A percentile compares a stretch with the other conserved stretches of the same genome.
These are phyloP conservation scores for Arxiozyma slooffiae DNA, from an alignment of 1,139 yeast genomes.

Conservation along the genomic window DNA sequence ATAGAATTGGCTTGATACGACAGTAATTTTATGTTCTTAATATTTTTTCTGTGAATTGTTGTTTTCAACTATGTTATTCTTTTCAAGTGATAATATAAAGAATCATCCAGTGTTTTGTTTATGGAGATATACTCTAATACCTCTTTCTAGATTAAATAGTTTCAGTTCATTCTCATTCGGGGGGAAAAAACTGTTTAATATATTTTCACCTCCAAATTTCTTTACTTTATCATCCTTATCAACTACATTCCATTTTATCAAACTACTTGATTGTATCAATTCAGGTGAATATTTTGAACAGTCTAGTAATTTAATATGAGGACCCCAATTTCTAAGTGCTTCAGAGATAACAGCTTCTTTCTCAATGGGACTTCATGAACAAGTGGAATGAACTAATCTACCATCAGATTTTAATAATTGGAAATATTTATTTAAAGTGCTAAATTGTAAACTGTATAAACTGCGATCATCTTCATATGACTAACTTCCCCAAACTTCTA, in stretches of 20 bases:
- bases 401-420: slow-evolving; percentile 86
- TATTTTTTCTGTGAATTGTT: slow-evolving; percentile 29
- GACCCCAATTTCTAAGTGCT: slow-evolving; percentile 73
- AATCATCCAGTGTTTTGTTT: slow-evolving; percentile 97
- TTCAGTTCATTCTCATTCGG: slow-evolving; percentile 69
- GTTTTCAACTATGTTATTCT: slow-evolving; percentile 30
- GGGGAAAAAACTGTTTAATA: slow-evolving; percentile 59
- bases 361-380: slow-evolving; percentile 91
- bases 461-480: slow-evolving; percentile 82
- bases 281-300: slow-evolving; percentile 68
- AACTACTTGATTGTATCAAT: slow-evolving; percentile 62
- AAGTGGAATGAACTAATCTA: slow-evolving; percentile 88
- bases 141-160: slow-evolving; percentile 55
- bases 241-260: slow-evolving; percentile 72
- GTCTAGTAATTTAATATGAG: slow-evolving; percentile 56
- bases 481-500: slow-evolving; percentile 95
- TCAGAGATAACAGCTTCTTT: slow-evolving; percentile 95
- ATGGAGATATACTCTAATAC: slow-evolving; percentile 94
- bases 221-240: slow-evolving; percentile 64
- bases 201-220: slow-evolving; percentile 39
- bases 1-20: slow-evolving; percentile 8
- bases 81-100: slow-evolving; percentile 87
- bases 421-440: slow-evolving; percentile 80
- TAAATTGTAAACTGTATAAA: slow-evolving; percentile 75
- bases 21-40: slow-evolving; percentile 3